Conservation (phyloP, 306 rosid species). For the Citrullus amarus region DNA sequence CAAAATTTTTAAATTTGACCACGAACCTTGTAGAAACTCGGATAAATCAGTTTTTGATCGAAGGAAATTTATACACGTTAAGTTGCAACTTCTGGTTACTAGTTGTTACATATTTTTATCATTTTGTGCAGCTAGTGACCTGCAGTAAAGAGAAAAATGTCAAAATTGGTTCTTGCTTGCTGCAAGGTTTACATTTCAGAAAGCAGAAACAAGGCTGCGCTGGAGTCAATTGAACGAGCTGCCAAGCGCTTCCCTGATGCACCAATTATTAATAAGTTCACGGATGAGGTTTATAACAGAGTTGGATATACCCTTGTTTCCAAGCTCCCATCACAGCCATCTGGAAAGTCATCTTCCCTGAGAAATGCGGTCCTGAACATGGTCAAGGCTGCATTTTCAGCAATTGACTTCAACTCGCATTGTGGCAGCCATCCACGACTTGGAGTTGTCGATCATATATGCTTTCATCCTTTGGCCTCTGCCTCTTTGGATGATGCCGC, state of each 20-base stretch:
- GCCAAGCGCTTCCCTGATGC: constrained; percentile 48
- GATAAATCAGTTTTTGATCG: not conserved
- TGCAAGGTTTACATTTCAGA: constrained; percentile 93
- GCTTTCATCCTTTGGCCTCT: constrained; percentile 64
- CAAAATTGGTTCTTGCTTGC: constrained; percentile 55
- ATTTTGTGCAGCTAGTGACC: constrained; percentile 20
- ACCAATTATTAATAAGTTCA: constrained; percentile 63
- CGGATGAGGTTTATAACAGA: constrained; percentile 69
- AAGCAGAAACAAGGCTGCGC: constrained; percentile 59
- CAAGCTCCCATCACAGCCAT: constrained; percentile 23
- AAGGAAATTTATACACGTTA: constrained; percentile 11
- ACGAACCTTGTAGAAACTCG: not conserved
- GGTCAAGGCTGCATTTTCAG: constrained; percentile 66
- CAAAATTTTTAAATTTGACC: not conserved
- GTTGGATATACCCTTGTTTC: constrained; percentile 86
- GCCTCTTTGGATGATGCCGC: constrained; percentile 63
- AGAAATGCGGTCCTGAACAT: constrained; percentile 55
- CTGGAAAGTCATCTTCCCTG: constrained; percentile 29
- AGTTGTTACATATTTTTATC: not conserved
- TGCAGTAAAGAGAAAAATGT: constrained; percentile 31
- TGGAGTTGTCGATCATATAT: constrained; percentile 79
- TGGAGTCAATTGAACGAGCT: constrained; percentile 60
- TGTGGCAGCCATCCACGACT: constrained; percentile 81
- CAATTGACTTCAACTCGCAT: constrained; percentile 49
- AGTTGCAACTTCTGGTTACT: not conserved